These are phyloP conservation scores for Porogramme epimiltina DNA, from an alignment of 1,284 basidiomycete species.

Conservation along the genomic window DNA sequence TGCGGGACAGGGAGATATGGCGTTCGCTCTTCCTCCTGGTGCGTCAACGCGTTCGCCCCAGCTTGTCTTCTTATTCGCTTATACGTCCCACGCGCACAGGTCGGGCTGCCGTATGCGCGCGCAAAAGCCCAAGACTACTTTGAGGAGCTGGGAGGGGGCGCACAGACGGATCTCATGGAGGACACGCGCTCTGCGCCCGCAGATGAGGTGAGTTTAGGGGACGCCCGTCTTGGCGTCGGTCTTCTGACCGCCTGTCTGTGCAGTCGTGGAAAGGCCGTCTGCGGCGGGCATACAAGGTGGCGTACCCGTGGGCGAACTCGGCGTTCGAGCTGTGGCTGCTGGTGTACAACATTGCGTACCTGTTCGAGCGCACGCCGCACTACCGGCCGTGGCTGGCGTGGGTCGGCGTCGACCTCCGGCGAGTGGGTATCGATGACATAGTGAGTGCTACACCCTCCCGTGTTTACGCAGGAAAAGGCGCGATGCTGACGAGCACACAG, in stretches of 20 bases:
- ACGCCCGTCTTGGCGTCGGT: background rate
- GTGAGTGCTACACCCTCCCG: slow-evolving; percentile 41
- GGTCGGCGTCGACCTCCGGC: slow-evolving; percentile 82
- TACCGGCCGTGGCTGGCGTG: slow-evolving; percentile 92
- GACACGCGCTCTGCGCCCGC: slow-evolving; percentile 50
- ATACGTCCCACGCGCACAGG: slow-evolving; percentile 42
- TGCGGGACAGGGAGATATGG: slow-evolving; percentile 65
- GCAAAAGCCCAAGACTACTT: slow-evolving; percentile 90
- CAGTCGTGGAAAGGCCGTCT: slow-evolving; percentile 50
- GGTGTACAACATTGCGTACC: slow-evolving; percentile 84
- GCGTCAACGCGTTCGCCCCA: slow-evolving; percentile 31
- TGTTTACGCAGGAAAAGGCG: background rate
- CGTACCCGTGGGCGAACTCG: slow-evolving; percentile 85
- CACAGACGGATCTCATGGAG: slow-evolving; percentile 66
- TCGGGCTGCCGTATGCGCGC: slow-evolving; percentile 88
- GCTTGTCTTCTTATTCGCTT: background rate
- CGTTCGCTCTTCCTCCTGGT: slow-evolving; percentile 81
- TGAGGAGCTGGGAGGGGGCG: slow-evolving; percentile 86
- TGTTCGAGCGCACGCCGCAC: slow-evolving; percentile 86
- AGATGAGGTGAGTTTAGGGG: slow-evolving; percentile 52
- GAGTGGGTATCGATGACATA: slow-evolving; percentile 77
- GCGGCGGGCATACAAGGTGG: slow-evolving; percentile 61
- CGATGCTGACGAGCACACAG: slow-evolving; percentile 11
- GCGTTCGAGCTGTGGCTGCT: slow-evolving; percentile 83
- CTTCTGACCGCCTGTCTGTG: background rate